Percentiles rank a stretch among this genome's conserved stretches.
These are phyloP conservation scores for Dendrobium nobile DNA, from an alignment of 106 monocot species.

Conservation along the genomic window DNA sequence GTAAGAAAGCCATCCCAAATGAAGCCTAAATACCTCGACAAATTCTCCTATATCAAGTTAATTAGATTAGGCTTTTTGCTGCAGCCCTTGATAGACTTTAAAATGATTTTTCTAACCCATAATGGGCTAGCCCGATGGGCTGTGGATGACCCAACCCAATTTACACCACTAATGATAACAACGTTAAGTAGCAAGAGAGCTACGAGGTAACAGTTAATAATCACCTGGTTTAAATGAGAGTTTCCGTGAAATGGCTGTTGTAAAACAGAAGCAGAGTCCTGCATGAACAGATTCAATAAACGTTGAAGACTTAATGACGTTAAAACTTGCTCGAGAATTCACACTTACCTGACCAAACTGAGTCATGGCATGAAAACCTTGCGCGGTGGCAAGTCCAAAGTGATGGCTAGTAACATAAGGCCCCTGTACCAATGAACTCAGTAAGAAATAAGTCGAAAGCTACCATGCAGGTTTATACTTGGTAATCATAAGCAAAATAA, in stretches of 20 bases:
- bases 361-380: slow-evolving; percentile 45
- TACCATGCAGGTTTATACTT: not conserved
- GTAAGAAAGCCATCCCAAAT: no score
- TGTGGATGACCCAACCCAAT: not conserved
- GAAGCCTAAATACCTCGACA: no score
- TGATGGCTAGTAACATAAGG: slow-evolving; percentile 38
- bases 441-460: not conserved
- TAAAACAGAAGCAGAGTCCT: slow-evolving; percentile 43
- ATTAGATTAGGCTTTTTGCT: not conserved
- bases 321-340: not conserved
- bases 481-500: not conserved
- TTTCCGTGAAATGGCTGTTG: slow-evolving; percentile 43
- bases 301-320: not conserved
- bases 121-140: not conserved
- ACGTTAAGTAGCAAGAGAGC: not conserved
- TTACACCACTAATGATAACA: not conserved
- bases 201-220: not conserved
- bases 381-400: slow-evolving; percentile 41
- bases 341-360: slow-evolving; percentile 57
- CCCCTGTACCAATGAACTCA: slow-evolving; percentile 19
- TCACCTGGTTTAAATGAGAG: slow-evolving; percentile 46
- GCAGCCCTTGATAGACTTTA: not conserved
- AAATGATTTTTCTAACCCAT: not conserved
- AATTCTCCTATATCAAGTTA: not conserved
- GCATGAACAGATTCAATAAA: slow-evolving; percentile 11